Base-by-base conservation (phyloP, 805 yeast species). In the Pichia deserticola region DNA sequence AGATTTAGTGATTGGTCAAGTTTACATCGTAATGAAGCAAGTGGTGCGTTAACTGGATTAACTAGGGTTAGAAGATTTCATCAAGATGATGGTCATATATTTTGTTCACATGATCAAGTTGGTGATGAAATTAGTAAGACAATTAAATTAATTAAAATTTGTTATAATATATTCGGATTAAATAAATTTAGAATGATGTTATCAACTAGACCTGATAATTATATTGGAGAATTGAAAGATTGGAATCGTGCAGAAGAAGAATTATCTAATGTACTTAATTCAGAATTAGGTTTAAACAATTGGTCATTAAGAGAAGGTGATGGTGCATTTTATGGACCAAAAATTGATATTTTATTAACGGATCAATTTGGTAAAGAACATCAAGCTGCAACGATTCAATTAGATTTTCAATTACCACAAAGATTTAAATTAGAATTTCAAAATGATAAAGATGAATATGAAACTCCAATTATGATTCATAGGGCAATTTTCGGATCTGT, bases 61-160 rank as follows among this genome's bases (percentile, higher is more conserved):
- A 93, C 99, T 50, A 86, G 99, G 74, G 98, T 93, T 43, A 86
- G 99, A 74, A 83, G 98, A 72, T 92, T 92, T 86, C 99, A 92
- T 72, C 99, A 92, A 75, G 99, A 92, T 70, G 99, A 92, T 72
- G 97, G 97, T 44, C 99, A 92, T 69, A 92, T 92, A 59, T 92
- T 92, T 85, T 93, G 98, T 77, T 82, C 84, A 2, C 73, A 77
- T 36, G 80, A 76, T 7, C 99, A 93, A 67, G 82, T 93, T 44
- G 60, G 61, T 9, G 77, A 76, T 44, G 99, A 93, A 62, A 89
- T 93, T 44, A 60, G 73, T 9, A 77, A 79, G 49, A 86, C 93
- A 11, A 72, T 93, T 50, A 75, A 79, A 58, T 71, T 93, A 60
- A 78, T 93, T 48, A 84, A 83, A 59, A 76, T 84, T 53, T 82